These are phyloP conservation scores for Cymbidium sinense DNA, from an alignment of 106 monocot species.

Conservation along the genomic window DNA sequence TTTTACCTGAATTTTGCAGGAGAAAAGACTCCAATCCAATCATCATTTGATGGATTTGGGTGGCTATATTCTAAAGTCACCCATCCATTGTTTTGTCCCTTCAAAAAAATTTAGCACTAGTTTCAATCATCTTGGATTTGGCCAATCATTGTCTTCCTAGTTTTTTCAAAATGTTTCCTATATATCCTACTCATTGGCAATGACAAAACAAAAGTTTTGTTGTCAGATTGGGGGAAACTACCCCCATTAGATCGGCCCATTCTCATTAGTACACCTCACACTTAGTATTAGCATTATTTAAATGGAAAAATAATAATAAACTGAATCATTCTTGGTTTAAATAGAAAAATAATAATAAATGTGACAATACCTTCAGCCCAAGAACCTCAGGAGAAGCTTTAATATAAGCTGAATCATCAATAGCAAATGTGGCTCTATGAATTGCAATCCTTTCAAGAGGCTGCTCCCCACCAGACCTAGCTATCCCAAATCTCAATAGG, in stretches of 20 bases:
- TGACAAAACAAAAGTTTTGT: too few relatives aligned
- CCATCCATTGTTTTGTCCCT: constrained; percentile 78
- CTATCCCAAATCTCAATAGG: constrained; percentile 3
- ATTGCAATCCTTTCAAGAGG: constrained; percentile 72
- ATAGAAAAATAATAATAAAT: neutral
- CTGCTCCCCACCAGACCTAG: constrained; percentile 34
- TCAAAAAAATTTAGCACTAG: neutral
- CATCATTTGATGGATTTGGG: constrained; percentile 61
- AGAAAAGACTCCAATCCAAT: constrained; percentile 99
- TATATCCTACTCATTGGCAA: too few relatives aligned
- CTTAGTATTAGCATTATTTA: too few relatives aligned
- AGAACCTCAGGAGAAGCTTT: constrained; percentile 55
- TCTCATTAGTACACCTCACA: too few relatives aligned
- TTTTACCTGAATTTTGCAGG: constrained; percentile 80
- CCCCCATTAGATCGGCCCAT: too few relatives aligned
- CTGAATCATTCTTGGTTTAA: neutral
- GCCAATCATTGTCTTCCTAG: too few relatives aligned
- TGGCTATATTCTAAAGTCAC: constrained; percentile 51
- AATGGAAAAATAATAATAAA: neutral
- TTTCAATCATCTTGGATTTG: too few relatives aligned
- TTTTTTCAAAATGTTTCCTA: too few relatives aligned
- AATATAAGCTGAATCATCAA: constrained; percentile 40
- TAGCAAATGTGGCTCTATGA: constrained; percentile 33
- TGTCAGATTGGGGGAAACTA: too few relatives aligned
- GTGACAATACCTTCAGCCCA: constrained; percentile 49